phyloP scores from a whole-genome alignment of 768 basidiomycete species.

The Suillus clintonianus region DNA sequence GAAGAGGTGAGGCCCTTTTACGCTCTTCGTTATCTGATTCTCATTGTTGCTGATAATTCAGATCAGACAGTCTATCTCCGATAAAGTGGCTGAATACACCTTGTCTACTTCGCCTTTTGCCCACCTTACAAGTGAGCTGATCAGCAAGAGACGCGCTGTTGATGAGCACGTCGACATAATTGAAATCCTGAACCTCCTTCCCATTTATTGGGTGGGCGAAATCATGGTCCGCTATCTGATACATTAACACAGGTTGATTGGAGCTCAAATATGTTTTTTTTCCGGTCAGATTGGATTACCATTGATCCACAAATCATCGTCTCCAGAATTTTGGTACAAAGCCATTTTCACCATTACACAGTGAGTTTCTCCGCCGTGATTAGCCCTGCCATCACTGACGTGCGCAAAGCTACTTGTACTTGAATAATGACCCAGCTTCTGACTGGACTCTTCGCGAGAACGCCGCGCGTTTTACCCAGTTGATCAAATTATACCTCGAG shows the following conservation, averaged over 20 bases:
- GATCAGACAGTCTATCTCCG: slow-evolving; percentile 15
- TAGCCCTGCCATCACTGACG: neutral
- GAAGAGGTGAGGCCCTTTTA: slow-evolving; percentile 13
- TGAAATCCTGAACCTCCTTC: slow-evolving; percentile 63
- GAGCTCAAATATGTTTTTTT: slow-evolving; percentile 26
- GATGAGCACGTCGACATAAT: slow-evolving; percentile 15
- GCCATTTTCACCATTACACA: slow-evolving; percentile 48
- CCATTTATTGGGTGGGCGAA: slow-evolving; percentile 61
- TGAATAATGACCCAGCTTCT: slow-evolving; percentile 29
- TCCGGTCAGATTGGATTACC: slow-evolving; percentile 32
- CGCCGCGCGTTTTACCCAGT: slow-evolving; percentile 25
- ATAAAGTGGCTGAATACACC: slow-evolving; percentile 11
- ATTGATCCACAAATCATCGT: slow-evolving; percentile 42
- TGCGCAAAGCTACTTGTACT: slow-evolving; percentile 36
- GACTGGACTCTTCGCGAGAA: slow-evolving; percentile 36
- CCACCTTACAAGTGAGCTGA: neutral
- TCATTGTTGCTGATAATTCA: slow-evolving; percentile 3
- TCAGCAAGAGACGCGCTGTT: slow-evolving; percentile 7
- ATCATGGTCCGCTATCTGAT: slow-evolving; percentile 46
- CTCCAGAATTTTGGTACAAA: slow-evolving; percentile 40
- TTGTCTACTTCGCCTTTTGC: slow-evolving; percentile 11
- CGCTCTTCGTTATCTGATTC: neutral
- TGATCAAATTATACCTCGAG: slow-evolving; percentile 25
- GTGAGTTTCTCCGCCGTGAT: slow-evolving; percentile 17
- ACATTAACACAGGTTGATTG: neutral